Base-by-base conservation (phyloP, 306 rosid species). In the Rosa persica region DNA sequence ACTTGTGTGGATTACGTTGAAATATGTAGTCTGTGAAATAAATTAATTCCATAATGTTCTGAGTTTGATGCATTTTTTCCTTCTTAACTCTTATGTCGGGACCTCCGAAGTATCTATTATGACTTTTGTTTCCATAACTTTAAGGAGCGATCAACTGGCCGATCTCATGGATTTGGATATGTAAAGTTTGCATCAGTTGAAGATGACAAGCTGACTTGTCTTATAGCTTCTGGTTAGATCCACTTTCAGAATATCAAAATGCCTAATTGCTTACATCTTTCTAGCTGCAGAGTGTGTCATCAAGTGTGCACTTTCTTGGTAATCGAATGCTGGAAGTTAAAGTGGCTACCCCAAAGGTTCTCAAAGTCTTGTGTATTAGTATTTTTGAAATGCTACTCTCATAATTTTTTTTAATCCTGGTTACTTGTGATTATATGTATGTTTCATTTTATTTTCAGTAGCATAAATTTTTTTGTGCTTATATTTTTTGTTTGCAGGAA, bases 121-220 rank as follows among this genome's bases (percentile, higher is more conserved):
- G 3, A 25, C 22, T 70, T 62, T 25, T 72, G 10, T 8, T 48
- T 55, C 17, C 30, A 6, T 83, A 27, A 67, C 47, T 74, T 76
- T 77, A 77, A 96, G 99, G 98, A 96, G 83, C 87, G 98, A 20
- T 85, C 98, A 67, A 90, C 94, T 76, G 98, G 98, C 23, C 85
- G 99, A 25, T 96, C 99, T 84, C 99, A 97, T n/a, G 98, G 99
- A 25, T 96, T 96, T 86, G 99, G 99, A 73, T 93, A 96, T 82
- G 98, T 93, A 39, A 96, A 98, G 52, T 96, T 96, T 90, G 86
- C 84, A 12, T 90, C 94, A 1, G 88, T 79, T 65, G 99, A 91
- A 82, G 99, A 96, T 86, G 99, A 98, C 10, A 87, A 93, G 96
- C 98, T 93, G 70, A 78, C 79, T 61, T 70, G 36, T 44, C 67